Evolutionary conservation across 768 basidiomycete genomes (phyloP).

Genomic region (Auriscalpium microsporum): DNA sequence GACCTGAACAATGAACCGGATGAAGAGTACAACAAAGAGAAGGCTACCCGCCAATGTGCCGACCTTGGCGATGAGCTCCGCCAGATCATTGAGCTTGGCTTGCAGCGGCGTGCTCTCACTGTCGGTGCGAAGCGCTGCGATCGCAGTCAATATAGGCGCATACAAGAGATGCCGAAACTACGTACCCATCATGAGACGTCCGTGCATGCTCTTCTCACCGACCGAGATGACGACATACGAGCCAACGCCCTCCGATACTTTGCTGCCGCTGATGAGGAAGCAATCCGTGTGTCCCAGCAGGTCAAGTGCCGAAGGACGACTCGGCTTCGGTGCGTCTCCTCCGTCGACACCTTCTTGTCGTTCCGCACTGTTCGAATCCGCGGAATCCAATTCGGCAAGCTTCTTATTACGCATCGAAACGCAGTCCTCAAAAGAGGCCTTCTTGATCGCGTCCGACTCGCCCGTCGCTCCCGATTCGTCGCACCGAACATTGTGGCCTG

Average conservation of each 20-base stretch:
- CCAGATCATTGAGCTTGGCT: constrained; percentile 86
- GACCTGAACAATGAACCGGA: constrained; percentile 90
- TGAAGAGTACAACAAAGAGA: constrained; percentile 81
- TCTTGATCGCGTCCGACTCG: constrained; percentile 93
- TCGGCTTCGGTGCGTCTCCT: constrained; percentile 11
- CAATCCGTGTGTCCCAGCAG: constrained; percentile 66
- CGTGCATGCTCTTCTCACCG: constrained; percentile 89
- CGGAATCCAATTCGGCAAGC: constrained; percentile 1
- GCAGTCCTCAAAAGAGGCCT: constrained; percentile 71
- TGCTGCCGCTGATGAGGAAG: constrained; percentile 85
- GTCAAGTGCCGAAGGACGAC: constrained; percentile 17
- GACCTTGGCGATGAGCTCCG: constrained; percentile 89
- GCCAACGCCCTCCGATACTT: constrained; percentile 92
- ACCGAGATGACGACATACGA: constrained; percentile 89
- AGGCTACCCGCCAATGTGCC: constrained; percentile 76
- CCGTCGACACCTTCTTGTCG: constrained; percentile 22
- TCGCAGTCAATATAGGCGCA: neutral
- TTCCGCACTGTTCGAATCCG: constrained; percentile 7
- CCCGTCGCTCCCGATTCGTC: constrained; percentile 97
- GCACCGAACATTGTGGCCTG: constrained; percentile 89
- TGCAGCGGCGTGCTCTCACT: constrained; percentile 89
- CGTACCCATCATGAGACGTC: constrained; percentile 95
- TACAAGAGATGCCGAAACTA: constrained; percentile 8
- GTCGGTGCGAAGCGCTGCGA: constrained; percentile 74
- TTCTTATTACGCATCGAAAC: constrained; percentile 36